Evolutionary conservation across 2,329 filamentous ascomycete genomes (phyloP), one percentile per base, ranked within the genome.

Genomic region (Beauveria medogensis): DNA sequence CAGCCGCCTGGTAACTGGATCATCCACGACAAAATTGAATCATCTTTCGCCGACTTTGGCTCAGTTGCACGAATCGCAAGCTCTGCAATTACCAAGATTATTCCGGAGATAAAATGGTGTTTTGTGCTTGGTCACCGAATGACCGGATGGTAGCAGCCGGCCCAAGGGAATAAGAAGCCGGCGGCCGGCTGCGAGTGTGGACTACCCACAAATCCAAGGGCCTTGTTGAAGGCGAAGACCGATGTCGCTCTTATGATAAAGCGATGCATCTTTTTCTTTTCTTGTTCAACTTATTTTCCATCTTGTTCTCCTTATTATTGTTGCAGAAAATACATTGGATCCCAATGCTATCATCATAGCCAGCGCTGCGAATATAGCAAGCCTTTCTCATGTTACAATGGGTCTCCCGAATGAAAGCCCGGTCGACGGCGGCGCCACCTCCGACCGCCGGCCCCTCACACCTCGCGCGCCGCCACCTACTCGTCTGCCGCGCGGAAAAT

Each of bases 211-310:
- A 37, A 48, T 40, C 14, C 8, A 40, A 34, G 34, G 20, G 24
- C 50, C 20, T 47, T 24, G 5, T 30, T 37, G 8, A 22, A 56
- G 54, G 43, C 54, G 53, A 48, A 47, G 3, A 4, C 43, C 54
- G 54, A 56, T 56, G 41, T 48, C 54, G 54, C 43, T 48, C 54
- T 48, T 22, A 34, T 44, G 16, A 30, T 16, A 22, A 30, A 44
- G 40, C 18, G 10, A 20, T 20, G 18, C 26, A 20, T 5, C 2
- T 20, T 10, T 28, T 20, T 20, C 2, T 2, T 2, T 16, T 12
- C 20, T 18, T 12, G 14, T 50, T 1, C 47, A 5, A 5, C 18
- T 18, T 4, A 6, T 40, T 40, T 18, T 40, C 2, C 30, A 8
- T 30, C 6, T 20, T 50, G 4, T 16, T 55, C 14, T 41, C 28